Percentiles rank a stretch among this genome's conserved stretches.
phyloP scores from a whole-genome alignment of 352 stramenopile genomes.

The Phytophthora ohioensis region DNA sequence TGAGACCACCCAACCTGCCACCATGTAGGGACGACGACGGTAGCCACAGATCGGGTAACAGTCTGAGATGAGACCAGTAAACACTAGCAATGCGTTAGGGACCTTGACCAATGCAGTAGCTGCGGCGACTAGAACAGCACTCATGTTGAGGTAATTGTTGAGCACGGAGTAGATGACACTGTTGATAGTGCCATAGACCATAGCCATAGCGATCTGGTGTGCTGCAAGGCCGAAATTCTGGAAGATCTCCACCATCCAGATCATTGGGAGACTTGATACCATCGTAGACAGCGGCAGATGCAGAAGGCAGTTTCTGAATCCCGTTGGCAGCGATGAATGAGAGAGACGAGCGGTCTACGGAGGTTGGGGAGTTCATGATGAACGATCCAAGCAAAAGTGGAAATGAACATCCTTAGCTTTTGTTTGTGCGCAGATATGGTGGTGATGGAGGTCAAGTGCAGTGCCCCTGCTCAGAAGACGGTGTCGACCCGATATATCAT shows the following conservation, averaged over 20 bases:
- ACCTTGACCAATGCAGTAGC: constrained; percentile 47
- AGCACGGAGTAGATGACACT: constrained; percentile 50
- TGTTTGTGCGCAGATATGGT: neutral
- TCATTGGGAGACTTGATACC: constrained; percentile 27
- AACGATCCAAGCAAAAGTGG: constrained; percentile 6
- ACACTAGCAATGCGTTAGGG: constrained; percentile 50
- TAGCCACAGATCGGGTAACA: constrained; percentile 47
- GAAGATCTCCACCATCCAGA: constrained; percentile 40
- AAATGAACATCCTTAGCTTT: constrained; percentile 8
- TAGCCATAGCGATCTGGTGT: constrained; percentile 44
- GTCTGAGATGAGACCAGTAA: constrained; percentile 53
- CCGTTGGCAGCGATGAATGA: constrained; percentile 11
- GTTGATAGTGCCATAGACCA: constrained; percentile 48
- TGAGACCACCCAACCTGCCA: constrained; percentile 42
- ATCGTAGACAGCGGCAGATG: constrained; percentile 19
- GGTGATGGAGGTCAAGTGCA: too few species aligned
- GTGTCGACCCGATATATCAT: neutral
- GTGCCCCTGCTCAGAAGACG: neutral
- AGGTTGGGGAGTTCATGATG: constrained; percentile 20
- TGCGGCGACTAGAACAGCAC: constrained; percentile 41
- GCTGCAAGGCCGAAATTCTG: constrained; percentile 49
- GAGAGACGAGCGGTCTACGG: constrained; percentile 14
- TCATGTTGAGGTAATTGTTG: constrained; percentile 68
- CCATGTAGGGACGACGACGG: neutral
- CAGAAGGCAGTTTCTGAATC: constrained; percentile 21